These are phyloP conservation scores for Vitis rotundifolia DNA, from an alignment of 164 flowering plant species.

Conservation along the genomic window DNA sequence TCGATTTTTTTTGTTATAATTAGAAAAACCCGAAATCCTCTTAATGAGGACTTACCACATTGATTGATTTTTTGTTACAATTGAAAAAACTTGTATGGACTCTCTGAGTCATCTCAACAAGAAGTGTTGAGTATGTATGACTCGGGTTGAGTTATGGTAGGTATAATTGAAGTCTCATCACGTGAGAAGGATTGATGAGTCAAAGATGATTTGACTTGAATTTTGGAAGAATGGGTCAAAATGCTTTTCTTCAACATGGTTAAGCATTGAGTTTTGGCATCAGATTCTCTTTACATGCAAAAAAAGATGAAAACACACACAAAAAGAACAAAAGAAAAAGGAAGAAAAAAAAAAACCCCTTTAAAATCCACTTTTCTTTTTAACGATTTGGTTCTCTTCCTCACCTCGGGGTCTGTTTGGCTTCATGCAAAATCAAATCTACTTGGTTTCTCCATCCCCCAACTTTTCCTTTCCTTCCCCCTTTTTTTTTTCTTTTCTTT, in stretches of 20 bases:
- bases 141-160: not conserved
- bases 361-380: not conserved
- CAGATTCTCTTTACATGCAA: conserved; percentile 19
- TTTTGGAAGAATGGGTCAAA: not conserved
- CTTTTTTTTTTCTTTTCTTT: not conserved
- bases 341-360: too few species aligned
- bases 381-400: not conserved
- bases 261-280: conserved; percentile 11
- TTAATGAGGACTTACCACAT: too few species aligned
- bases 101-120: too few species aligned
- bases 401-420: conserved; percentile 16
- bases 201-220: not conserved
- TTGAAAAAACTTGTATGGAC: too few species aligned
- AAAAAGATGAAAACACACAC: not conserved
- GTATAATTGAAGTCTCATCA: not conserved
- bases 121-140: too few species aligned
- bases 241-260: not conserved
- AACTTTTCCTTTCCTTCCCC: not conserved
- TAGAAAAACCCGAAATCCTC: too few species aligned
- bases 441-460: conserved; percentile 9
- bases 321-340: too few species aligned
- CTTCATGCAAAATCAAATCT: conserved; percentile 24
- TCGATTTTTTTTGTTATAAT: too few species aligned
- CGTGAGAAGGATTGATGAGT: not conserved
- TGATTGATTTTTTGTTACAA: too few species aligned